Evolutionary conservation across 73 alveolate genomes (phyloP), one percentile per base, ranked within the genome.

Genomic region (Symbiodinium natans): DNA sequence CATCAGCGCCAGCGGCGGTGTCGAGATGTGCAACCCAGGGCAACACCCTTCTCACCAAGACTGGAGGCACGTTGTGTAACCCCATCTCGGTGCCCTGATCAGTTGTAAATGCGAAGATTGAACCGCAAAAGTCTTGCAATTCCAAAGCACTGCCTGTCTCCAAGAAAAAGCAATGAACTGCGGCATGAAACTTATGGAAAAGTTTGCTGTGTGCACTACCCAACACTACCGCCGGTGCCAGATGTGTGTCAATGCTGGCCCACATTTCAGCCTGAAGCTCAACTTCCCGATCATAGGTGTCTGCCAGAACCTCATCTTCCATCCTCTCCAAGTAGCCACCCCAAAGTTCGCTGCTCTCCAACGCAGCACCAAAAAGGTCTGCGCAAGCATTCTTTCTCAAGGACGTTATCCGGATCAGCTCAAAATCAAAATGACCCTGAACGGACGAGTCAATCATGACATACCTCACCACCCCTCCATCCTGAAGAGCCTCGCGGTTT

Each of bases 361-460:
- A 42, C 15, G 31, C 27, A 13, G 8, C 1, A 7, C 3, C 10
- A 27, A 17, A 41, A 29, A 83, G 10, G 33, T 40, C n/a, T 25
- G 74, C 42, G 13, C 38, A 1, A 1, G 39, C 29, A 2, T 31
- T 27, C 4, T 1, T 33, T 4, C n/a, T 21, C 9, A 83, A 4
- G 40, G 74, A 41, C 73, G 40, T 33, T 1, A 83, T 74, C 8
- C 92, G 71, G 71, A 39, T 10, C 10, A 83, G 92, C 41, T 83
- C 92, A 29, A 83, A 83, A 41, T 83, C 56, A 41, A 25, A 41
- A 27, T 83, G 92, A 3, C 92, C 92, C 34, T 83, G 92, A 29
- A 83, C 92, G 29, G 92, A 83, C 3, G 92, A 21, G 25, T 83
- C 92, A 15, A 83, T 29, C 92, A 83, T 83, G 25, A 31, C 74